These are phyloP conservation scores for Fusarium stilboides DNA, from an alignment of 2,329 filamentous ascomycete genomes.

Conservation along the genomic window DNA sequence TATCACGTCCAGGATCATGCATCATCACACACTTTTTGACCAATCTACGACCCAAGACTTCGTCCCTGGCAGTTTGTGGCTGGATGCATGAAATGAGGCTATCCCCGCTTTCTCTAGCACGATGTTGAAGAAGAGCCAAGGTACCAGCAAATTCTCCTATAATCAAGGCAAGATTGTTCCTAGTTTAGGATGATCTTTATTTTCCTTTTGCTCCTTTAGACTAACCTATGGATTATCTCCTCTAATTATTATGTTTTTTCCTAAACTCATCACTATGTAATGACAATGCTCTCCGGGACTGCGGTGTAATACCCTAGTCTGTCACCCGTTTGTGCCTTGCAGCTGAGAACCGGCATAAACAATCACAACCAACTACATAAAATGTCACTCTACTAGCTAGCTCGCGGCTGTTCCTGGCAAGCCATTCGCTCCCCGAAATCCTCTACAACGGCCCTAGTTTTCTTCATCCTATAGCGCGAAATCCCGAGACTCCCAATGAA, in stretches of 20 bases:
- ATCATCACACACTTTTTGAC: slow-evolving; percentile 39
- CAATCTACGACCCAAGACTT: slow-evolving; percentile 42
- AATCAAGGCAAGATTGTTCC: too few species aligned
- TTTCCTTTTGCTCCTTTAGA: too few species aligned
- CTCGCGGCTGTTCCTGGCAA: slow-evolving; percentile 39
- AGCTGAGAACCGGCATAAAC: slow-evolving; percentile 25
- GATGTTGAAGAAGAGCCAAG: too few species aligned
- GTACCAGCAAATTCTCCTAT: too few species aligned
- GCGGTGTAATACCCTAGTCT: slow-evolving; percentile 30
- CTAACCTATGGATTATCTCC: too few species aligned
- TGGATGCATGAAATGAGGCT: slow-evolving; percentile 25
- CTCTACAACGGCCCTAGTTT: slow-evolving; percentile 14
- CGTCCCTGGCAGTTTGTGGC: slow-evolving; percentile 36
- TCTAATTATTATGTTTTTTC: too few species aligned
- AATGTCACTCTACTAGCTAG: slow-evolving; percentile 26
- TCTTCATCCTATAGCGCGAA: slow-evolving; percentile 41
- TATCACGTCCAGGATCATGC: slow-evolving; percentile 41
- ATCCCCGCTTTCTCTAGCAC: slow-evolving; percentile 19
- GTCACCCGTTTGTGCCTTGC: slow-evolving; percentile 43
- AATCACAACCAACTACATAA: slow-evolving; percentile 25
- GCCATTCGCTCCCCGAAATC: slow-evolving; percentile 32
- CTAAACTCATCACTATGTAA: too few species aligned
- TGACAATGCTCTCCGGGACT: neutral
- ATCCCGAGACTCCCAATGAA: slow-evolving; percentile 45
- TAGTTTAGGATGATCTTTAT: too few species aligned